phyloP scores from a whole-genome alignment of 805 yeast genomes.

The Yarrowia osloensis region DNA sequence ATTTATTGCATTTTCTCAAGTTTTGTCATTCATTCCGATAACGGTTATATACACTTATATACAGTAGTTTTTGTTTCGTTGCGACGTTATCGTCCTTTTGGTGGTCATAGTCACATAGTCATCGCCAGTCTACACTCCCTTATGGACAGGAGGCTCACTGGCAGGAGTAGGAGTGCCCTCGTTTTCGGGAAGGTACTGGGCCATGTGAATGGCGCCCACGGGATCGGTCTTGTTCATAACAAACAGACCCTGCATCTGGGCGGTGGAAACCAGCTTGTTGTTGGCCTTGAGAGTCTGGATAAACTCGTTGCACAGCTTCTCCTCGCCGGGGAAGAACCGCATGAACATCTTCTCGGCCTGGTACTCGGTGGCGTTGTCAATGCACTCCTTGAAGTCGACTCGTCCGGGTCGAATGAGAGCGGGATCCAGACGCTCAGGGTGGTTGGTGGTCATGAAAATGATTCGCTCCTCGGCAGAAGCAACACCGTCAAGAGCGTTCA shows the following conservation, averaged over 20 bases:
- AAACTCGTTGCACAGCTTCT: conserved; percentile 56
- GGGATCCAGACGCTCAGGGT: conserved; percentile 89
- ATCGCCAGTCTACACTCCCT: not conserved
- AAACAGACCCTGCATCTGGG: conserved; percentile 92
- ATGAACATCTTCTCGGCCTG: conserved; percentile 84
- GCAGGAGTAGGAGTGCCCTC: conserved; percentile 18
- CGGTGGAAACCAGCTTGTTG: conserved; percentile 73
- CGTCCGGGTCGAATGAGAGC: conserved; percentile 95
- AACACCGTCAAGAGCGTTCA: conserved; percentile 95
- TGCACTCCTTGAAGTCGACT: conserved; percentile 77
- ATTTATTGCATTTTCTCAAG: not conserved
- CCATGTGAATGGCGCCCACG: conserved; percentile 67
- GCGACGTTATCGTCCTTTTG: not conserved
- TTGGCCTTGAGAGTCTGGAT: conserved; percentile 50
- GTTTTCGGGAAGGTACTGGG: conserved; percentile 38
- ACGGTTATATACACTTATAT: conserved; percentile 12
- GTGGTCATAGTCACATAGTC: not conserved
- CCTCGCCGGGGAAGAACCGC: conserved; percentile 73
- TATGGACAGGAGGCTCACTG: conserved; percentile 19
- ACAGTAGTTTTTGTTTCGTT: not conserved
- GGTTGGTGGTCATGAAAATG: conserved; percentile 98
- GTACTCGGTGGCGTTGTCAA: conserved; percentile 82
- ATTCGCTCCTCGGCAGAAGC: conserved; percentile 96
- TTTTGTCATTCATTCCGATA: not conserved
- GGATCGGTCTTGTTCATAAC: conserved; percentile 89